phyloP scores from a whole-genome alignment of 495 filamentous ascomycete species.

The Penicillium desertorum region DNA sequence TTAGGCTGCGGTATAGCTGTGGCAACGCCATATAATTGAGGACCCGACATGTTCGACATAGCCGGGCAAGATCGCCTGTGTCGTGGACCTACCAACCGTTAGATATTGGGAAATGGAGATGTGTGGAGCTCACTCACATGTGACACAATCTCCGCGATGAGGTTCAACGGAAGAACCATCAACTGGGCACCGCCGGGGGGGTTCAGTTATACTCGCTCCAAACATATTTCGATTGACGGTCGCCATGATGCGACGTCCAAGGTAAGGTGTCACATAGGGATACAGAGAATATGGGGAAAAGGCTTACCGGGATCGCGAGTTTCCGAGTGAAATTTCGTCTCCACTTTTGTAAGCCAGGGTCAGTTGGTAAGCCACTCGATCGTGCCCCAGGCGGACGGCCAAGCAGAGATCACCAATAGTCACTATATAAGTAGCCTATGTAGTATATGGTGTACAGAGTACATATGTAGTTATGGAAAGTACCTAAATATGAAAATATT shows the following conservation, averaged over 20 bases:
- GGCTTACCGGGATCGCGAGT: slow-evolving; percentile 23
- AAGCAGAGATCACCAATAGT: not conserved
- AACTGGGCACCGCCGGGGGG: slow-evolving; percentile 37
- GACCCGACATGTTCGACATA: slow-evolving; percentile 60
- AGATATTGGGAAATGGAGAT: slow-evolving; percentile 8
- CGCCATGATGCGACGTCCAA: slow-evolving; percentile 47
- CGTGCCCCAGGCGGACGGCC: not conserved
- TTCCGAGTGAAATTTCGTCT: slow-evolving; percentile 22
- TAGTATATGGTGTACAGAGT: too few relatives aligned
- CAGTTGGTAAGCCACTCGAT: slow-evolving; percentile 4
- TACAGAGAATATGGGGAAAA: slow-evolving; percentile 20
- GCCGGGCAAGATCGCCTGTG: slow-evolving; percentile 54
- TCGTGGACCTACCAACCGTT: slow-evolving; percentile 47
- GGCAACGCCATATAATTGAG: slow-evolving; percentile 66
- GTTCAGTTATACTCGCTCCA: slow-evolving; percentile 41
- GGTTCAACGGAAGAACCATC: slow-evolving; percentile 55
- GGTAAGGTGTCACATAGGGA: slow-evolving; percentile 20
- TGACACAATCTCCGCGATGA: slow-evolving; percentile 56
- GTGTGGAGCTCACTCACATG: slow-evolving; percentile 41
- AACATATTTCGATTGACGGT: slow-evolving; percentile 51
- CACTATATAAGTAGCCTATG: not conserved
- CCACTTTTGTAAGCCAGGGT: slow-evolving; percentile 12
- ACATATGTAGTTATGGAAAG: too few relatives aligned
- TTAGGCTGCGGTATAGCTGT: slow-evolving; percentile 57
- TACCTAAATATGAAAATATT: not conserved